These are phyloP conservation scores for Annulohypoxylon moriforme DNA, from an alignment of 495 filamentous ascomycete genomes.

Conservation along the genomic window DNA sequence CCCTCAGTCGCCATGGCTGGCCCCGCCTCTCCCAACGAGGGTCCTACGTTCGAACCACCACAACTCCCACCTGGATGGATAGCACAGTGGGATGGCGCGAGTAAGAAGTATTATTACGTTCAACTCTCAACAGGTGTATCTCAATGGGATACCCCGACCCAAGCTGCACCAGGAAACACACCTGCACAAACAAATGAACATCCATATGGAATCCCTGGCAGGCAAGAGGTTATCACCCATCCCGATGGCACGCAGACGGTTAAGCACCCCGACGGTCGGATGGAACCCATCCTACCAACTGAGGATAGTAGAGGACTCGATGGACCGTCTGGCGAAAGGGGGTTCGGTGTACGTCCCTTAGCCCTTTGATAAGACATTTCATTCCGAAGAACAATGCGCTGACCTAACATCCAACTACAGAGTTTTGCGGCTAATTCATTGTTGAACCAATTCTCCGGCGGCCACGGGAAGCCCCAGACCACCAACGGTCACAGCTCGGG, in stretches of 20 bases:
- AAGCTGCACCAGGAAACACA: slow-evolving; percentile 66
- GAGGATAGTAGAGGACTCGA: slow-evolving; percentile 53
- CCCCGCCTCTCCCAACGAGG: slow-evolving; percentile 69
- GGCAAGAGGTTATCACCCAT: slow-evolving; percentile 62
- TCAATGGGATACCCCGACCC: slow-evolving; percentile 81
- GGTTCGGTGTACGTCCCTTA: slow-evolving; percentile 56
- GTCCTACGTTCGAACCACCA: slow-evolving; percentile 76
- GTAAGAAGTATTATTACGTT: slow-evolving; percentile 83
- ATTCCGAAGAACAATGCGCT: slow-evolving; percentile 16
- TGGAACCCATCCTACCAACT: slow-evolving; percentile 59
- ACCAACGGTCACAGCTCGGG: slow-evolving; percentile 46
- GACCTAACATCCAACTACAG: slow-evolving; percentile 30
- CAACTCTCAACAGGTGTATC: slow-evolving; percentile 78
- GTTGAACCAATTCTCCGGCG: slow-evolving; percentile 44
- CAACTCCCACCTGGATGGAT: slow-evolving; percentile 81
- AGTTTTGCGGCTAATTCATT: slow-evolving; percentile 49
- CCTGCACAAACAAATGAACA: slow-evolving; percentile 60
- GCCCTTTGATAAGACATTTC: not conserved
- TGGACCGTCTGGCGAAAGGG: slow-evolving; percentile 54
- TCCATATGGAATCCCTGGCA: slow-evolving; percentile 62
- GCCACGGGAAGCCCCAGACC: slow-evolving; percentile 46
- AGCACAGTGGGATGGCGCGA: slow-evolving; percentile 81
- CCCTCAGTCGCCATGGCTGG: slow-evolving; percentile 57
- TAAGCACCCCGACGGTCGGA: slow-evolving; percentile 60
- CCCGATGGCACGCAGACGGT: slow-evolving; percentile 64